phyloP scores from a whole-genome alignment of 2,329 filamentous ascomycete species.

The Talaromyces sp. region DNA sequence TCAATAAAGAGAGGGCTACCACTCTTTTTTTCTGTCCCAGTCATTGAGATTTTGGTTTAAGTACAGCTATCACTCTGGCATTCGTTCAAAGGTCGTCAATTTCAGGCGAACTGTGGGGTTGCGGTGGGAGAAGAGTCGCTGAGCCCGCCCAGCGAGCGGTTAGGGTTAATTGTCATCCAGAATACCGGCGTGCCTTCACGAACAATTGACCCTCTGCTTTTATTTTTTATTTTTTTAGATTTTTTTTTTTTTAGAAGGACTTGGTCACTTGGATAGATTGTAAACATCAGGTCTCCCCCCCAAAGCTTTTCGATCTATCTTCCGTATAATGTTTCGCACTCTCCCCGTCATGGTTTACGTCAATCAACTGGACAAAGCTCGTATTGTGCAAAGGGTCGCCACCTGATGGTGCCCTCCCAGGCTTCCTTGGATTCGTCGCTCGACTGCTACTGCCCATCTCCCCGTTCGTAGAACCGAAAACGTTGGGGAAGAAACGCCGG shows the following conservation, averaged over 20 bases:
- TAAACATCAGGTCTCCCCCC: background rate
- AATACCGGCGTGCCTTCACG: background rate
- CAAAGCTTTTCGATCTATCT: background rate
- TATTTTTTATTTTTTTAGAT: no score
- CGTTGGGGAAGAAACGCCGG: conserved; percentile 18
- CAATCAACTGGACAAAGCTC: background rate
- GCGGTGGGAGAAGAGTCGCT: background rate
- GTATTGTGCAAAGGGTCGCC: background rate
- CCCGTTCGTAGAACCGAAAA: conserved; percentile 5
- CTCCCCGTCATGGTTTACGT: background rate
- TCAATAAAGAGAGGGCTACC: background rate
- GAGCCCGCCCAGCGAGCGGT: background rate
- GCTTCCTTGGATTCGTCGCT: background rate
- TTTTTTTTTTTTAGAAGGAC: no score
- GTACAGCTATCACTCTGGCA: background rate
- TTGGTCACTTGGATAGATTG: no score
- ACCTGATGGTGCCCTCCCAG: background rate
- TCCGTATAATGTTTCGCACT: background rate
- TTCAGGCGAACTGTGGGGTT: background rate
- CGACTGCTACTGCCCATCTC: background rate
- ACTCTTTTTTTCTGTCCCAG: background rate
- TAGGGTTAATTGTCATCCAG: background rate
- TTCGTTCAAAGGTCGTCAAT: background rate
- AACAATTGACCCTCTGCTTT: background rate
- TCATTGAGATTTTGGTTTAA: background rate